A percentile compares a stretch with the other conserved stretches of the same genome.
Evolutionary conservation across 495 filamentous ascomycete species (phyloP).

Genomic region (Viridothelium virens): DNA sequence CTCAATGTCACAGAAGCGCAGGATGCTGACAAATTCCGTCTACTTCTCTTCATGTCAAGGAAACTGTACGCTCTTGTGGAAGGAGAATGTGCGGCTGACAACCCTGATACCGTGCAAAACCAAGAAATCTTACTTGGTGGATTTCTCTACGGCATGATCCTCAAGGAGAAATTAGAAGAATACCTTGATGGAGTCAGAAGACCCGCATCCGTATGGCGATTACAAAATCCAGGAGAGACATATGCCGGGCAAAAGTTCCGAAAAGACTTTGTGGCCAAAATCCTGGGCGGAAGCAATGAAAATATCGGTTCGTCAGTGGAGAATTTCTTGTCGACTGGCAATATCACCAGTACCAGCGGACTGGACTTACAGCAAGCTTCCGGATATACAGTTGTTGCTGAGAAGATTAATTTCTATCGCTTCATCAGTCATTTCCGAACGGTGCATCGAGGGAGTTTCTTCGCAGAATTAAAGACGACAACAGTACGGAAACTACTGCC

Average conservation of each 20-base stretch:
- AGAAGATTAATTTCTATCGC: constrained; percentile 98
- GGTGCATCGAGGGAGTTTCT: constrained; percentile 98
- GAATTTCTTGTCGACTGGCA: constrained; percentile 95
- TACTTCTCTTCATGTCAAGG: constrained; percentile 91
- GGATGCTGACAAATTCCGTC: constrained; percentile 84
- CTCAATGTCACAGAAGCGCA: constrained; percentile 71
- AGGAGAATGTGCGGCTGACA: constrained; percentile 86
- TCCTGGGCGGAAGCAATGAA: constrained; percentile 74
- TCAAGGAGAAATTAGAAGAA: constrained; percentile 91
- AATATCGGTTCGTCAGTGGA: constrained; percentile 79
- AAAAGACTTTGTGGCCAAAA: constrained; percentile 67
- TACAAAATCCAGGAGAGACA: constrained; percentile 50
- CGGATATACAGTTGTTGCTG: constrained; percentile 91
- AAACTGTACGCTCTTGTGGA: constrained; percentile 90
- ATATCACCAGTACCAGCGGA: constrained; percentile 80
- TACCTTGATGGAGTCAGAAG: constrained; percentile 60
- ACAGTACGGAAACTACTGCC: constrained; percentile 91
- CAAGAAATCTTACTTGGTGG: constrained; percentile 90
- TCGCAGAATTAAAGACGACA: constrained; percentile 93
- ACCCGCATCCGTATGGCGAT: constrained; percentile 61
- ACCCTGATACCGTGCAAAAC: constrained; percentile 90
- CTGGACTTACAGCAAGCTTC: constrained; percentile 90
- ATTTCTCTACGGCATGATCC: constrained; percentile 85
- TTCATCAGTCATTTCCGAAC: constrained; percentile 99
- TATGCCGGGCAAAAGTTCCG: constrained; percentile 66